Base-by-base conservation (phyloP, 2,329 filamentous ascomycete species). In the Pseudophaeomoniella oleicola region DNA sequence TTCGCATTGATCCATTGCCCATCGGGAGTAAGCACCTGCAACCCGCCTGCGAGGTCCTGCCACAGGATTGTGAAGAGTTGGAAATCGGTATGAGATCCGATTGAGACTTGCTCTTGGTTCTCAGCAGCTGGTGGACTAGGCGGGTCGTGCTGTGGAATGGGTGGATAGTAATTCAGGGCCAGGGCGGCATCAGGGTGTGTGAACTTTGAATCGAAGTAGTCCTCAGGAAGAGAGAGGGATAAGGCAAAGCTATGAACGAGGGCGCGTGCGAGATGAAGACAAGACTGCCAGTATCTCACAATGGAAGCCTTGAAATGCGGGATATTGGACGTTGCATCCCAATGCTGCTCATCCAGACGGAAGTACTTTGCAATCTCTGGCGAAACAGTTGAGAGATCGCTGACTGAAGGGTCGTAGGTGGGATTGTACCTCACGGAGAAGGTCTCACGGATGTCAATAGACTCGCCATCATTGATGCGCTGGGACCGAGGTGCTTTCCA, bases 31-130 rank as follows among this genome's bases (percentile, higher is more conserved):
- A 67, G 48, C 0, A 66, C 63, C 42, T 68, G 60, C 3, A 68
- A 49, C 0, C 64, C 64, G 1, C 60, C 63, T 2, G 51, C 51
- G 3, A 50, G 38, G 34, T 66, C 63, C 34, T 67, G 63, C 9
- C 59, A 56, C 2, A 69, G 52, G 37, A 66, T 64, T 1, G 64
- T 68, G 39, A 68, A 62, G 37, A 63, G 63, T 33, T 64, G 58
- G 19, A 63, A 62, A 40, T 69, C 66, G 5, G 66, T 69, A 39
- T 69, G 66, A 0, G 66, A 56, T n/a, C 58, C 58, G 17, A 62
- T 59, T 3, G 60, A 61, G 37, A 62, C 57, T 4, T 52, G 48
- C 16, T 63, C 51, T 17, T 50, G 46, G n/a, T 6, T 9, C 22
- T 6, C 6, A 9, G 6, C 9, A n/a, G 22, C n/a, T 6, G n/a